Percentiles rank a stretch among this genome's conserved stretches.
phyloP scores from a whole-genome alignment of 1,139 yeast species.

The Protomyces pachydermus region DNA sequence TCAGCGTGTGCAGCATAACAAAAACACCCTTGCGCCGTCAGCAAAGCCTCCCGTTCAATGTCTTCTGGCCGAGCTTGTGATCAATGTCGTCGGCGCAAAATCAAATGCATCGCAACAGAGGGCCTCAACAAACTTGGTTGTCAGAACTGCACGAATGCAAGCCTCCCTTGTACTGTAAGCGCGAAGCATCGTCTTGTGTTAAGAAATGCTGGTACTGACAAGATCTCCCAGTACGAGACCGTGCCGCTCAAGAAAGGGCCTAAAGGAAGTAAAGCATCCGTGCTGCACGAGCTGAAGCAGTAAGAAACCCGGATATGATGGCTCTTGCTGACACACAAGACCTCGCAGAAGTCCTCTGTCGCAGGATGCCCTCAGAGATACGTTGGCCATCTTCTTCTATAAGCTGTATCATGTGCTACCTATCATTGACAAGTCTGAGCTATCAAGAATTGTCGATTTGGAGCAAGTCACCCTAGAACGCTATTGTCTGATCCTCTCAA shows the following conservation, averaged over 20 bases:
- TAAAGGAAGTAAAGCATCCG: constrained; percentile 20
- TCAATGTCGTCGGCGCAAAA: constrained; percentile 30
- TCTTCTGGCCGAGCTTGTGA: constrained; percentile 30
- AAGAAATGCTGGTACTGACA: not conserved
- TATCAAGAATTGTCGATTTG: not conserved
- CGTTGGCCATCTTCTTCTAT: constrained; percentile 14
- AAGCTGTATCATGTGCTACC: constrained; percentile 19
- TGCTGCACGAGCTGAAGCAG: constrained; percentile 12
- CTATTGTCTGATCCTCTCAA: constrained; percentile 30
- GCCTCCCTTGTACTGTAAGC: constrained; percentile 10
- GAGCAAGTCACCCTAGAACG: constrained; percentile 16
- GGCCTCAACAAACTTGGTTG: constrained; percentile 1
- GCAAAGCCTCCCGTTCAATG: no score
- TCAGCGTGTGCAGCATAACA: no score
- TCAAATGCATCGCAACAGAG: constrained; percentile 29
- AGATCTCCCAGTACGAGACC: constrained; percentile 1
- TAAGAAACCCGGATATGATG: not conserved
- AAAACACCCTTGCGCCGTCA: no score
- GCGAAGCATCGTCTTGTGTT: not conserved
- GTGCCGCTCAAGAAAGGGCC: constrained; percentile 20
- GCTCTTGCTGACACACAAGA: not conserved
- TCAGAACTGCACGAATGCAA: constrained; percentile 15
- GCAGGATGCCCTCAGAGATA: constrained; percentile 4
- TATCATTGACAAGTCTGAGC: constrained; percentile 3
- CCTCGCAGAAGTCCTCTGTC: constrained; percentile 4